A percentile compares a stretch with the other conserved stretches of the same genome.
phyloP scores from a whole-genome alignment of 2,329 filamentous ascomycete genomes.

The Fusarium scirpi region DNA sequence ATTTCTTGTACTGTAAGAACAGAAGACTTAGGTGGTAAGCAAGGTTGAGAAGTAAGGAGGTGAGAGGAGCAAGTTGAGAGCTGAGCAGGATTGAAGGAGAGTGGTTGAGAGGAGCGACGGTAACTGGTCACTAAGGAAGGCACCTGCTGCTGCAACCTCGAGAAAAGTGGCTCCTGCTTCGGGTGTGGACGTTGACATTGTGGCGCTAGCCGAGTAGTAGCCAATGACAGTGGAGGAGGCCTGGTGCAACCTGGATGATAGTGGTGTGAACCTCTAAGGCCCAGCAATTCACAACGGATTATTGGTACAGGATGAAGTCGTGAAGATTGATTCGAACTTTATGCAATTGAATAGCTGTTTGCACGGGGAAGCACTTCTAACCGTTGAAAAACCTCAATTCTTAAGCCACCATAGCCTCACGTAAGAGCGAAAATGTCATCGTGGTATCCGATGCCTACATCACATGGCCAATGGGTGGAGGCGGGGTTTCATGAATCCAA shows the following conservation, averaged over 20 bases:
- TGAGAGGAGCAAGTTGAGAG: constrained; percentile 21
- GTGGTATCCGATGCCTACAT: background rate
- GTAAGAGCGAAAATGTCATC: background rate
- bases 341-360: background rate
- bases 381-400: too few relatives aligned
- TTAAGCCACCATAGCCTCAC: background rate
- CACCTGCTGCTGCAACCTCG: constrained; percentile 26
- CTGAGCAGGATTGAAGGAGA: constrained; percentile 12
- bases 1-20: background rate
- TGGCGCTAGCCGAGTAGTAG: constrained; percentile 13
- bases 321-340: background rate
- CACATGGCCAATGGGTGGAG: background rate
- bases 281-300: background rate
- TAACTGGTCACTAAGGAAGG: constrained; percentile 30
- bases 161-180: constrained; percentile 28
- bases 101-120: constrained; percentile 25
- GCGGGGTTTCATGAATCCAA: background rate
- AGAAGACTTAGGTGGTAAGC: background rate
- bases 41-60: constrained; percentile 8
- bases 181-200: constrained; percentile 19
- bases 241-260: background rate
- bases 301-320: background rate
- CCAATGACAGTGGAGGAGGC: constrained; percentile 12
- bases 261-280: background rate
- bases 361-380: background rate